These are phyloP conservation scores for Lichenothelia convexa DNA, from an alignment of 495 filamentous ascomycete genomes.

Conservation along the genomic window DNA sequence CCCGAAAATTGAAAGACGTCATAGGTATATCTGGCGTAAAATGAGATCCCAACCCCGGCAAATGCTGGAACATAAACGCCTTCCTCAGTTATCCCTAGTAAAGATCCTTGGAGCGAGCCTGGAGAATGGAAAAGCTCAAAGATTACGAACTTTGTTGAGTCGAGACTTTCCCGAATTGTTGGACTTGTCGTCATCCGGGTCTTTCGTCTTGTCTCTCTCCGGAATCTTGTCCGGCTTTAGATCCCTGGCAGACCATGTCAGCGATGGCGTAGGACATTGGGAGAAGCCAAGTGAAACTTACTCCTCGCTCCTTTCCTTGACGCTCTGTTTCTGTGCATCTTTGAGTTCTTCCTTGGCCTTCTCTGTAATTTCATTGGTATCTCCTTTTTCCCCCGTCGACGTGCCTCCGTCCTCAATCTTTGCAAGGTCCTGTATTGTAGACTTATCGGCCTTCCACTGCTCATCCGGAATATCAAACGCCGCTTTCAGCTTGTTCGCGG, in stretches of 20 bases:
- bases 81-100: no score
- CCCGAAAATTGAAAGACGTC: no score
- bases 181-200: not conserved
- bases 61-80: no score
- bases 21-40: no score
- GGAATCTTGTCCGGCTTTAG: not conserved
- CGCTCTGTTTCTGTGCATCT: not conserved
- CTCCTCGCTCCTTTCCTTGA: not conserved
- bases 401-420: slow-evolving; percentile 42
- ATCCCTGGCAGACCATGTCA: no score
- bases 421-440: slow-evolving; percentile 48
- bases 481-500: slow-evolving; percentile 48
- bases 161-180: no score
- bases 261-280: not conserved
- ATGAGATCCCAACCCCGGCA: no score
- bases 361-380: slow-evolving; percentile 5
- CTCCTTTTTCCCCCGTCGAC: slow-evolving; percentile 7
- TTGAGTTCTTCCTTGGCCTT: not conserved
- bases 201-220: not conserved
- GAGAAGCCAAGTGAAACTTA: not conserved
- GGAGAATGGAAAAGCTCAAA: no score
- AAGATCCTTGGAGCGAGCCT: no score
- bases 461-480: slow-evolving; percentile 34
- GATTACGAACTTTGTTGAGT: no score
- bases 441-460: slow-evolving; percentile 68